These are phyloP conservation scores for Yarrowia hollandica DNA, from an alignment of 805 yeast species.

Conservation along the genomic window DNA sequence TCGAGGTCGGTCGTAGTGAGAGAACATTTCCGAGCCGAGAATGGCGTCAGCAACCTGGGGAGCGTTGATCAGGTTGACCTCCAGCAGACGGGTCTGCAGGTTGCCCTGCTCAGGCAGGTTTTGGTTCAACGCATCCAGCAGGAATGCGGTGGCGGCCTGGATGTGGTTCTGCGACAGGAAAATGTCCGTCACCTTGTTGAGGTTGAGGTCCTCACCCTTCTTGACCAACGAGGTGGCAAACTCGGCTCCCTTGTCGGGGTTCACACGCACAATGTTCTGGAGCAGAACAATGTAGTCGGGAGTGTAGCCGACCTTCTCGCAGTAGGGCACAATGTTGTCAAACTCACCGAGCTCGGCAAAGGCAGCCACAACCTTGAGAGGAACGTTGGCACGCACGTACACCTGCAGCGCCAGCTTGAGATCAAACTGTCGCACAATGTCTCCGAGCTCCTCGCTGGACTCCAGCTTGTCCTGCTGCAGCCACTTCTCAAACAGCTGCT, in stretches of 20 bases:
- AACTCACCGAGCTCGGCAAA: conserved; percentile 95
- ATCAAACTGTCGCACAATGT: conserved; percentile 86
- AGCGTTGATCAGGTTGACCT: conserved; percentile 89
- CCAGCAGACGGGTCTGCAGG: conserved; percentile 89
- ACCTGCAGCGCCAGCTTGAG: conserved; percentile 85
- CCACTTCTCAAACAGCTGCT: conserved; percentile 93
- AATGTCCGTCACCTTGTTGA: conserved; percentile 87
- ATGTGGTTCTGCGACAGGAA: conserved; percentile 91
- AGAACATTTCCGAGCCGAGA: conserved; percentile 90
- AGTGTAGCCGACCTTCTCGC: conserved; percentile 80
- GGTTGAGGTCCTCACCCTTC: conserved; percentile 63
- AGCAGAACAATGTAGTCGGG: conserved; percentile 90
- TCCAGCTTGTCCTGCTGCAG: conserved; percentile 91
- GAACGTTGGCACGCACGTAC: conserved; percentile 77
- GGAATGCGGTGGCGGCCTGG: conserved; percentile 97
- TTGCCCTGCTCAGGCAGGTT: conserved; percentile 95
- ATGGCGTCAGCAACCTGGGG: conserved; percentile 99
- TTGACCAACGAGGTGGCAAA: conserved; percentile 84
- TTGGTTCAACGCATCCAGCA: conserved; percentile 90
- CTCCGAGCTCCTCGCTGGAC: conserved; percentile 96
- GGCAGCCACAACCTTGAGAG: conserved; percentile 85
- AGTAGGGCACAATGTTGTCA: conserved; percentile 91
- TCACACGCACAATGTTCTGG: conserved; percentile 85
- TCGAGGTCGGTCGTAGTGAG: conserved; percentile 91
- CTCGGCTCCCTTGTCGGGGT: conserved; percentile 98